These are phyloP conservation scores for Histomonas meleagridis DNA, from an alignment of 208 protist species.

Conservation along the genomic window DNA sequence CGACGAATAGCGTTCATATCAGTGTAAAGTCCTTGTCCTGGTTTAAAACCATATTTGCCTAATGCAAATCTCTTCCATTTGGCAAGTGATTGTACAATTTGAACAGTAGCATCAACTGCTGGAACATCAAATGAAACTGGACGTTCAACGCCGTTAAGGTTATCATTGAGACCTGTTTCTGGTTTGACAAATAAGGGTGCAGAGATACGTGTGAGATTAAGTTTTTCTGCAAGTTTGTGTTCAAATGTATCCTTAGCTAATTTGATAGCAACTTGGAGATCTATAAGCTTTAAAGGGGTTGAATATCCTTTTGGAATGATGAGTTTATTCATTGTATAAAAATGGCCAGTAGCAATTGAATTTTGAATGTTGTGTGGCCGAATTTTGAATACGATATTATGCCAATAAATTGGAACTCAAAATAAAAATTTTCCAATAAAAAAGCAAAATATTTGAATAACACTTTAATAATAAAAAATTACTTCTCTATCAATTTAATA, in stretches of 20 bases:
- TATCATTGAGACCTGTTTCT: background rate
- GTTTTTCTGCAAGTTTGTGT: background rate
- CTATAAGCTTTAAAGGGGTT: background rate
- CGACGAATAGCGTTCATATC: constrained; percentile 50
- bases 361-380: too few relatives aligned
- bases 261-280: background rate
- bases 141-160: background rate
- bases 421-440: too few relatives aligned
- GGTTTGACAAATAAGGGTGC: background rate
- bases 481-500: too few relatives aligned
- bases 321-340: too few relatives aligned
- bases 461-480: too few relatives aligned
- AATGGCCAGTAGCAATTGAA: too few relatives aligned
- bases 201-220: background rate
- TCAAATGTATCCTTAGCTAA: background rate
- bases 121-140: background rate
- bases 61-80: constrained; percentile 49
- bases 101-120: background rate
- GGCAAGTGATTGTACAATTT: constrained; percentile 48
- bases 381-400: too few relatives aligned
- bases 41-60: constrained; percentile 38
- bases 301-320: background rate
- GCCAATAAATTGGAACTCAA: too few relatives aligned
- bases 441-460: too few relatives aligned
- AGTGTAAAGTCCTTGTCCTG: constrained; percentile 48